Conservation (phyloP, 2,329 filamentous ascomycete genomes). For the Periconia sp. region DNA sequence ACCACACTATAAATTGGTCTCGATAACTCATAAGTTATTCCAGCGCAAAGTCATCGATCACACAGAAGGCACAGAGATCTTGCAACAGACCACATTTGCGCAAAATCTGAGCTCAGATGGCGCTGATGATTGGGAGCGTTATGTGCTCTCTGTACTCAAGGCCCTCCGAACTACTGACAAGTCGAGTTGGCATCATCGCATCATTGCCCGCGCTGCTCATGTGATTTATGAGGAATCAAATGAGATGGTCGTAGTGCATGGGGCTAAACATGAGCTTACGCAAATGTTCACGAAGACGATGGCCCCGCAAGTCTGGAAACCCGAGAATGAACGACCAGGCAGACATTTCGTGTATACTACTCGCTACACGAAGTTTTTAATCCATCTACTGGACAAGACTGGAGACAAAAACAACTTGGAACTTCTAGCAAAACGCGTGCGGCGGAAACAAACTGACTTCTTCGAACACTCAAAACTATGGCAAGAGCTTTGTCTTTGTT, state of each 20-base stretch:
- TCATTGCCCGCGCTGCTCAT: conserved; percentile 73
- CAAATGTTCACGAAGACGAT: conserved; percentile 94
- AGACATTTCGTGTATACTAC: conserved; percentile 91
- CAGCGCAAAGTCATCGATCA: conserved; percentile 49
- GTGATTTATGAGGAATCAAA: conserved; percentile 61
- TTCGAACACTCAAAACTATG: conserved; percentile 65
- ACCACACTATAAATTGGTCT: conserved; percentile 89
- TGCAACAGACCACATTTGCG: conserved; percentile 58
- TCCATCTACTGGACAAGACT: conserved; percentile 71
- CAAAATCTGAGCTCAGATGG: conserved; percentile 54
- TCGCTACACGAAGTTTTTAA: conserved; percentile 81
- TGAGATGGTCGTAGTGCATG: conserved; percentile 55
- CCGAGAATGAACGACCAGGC: conserved; percentile 80
- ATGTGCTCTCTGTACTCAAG: conserved; percentile 65
- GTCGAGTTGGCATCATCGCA: conserved; percentile 92
- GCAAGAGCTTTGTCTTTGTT: conserved; percentile 62
- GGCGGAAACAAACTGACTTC: conserved; percentile 78
- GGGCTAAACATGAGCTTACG: conserved; percentile 77
- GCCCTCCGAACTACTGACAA: conserved; percentile 73
- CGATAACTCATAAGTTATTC: conserved; percentile 80
- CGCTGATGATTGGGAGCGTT: conserved; percentile 59
- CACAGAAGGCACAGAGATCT: conserved; percentile 51
- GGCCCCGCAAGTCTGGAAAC: conserved; percentile 93
- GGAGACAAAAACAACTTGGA: conserved; percentile 77
- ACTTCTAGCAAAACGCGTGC: conserved; percentile 73